phyloP scores from a whole-genome alignment of 139 green algal species.

The Picocystis salinarum region DNA sequence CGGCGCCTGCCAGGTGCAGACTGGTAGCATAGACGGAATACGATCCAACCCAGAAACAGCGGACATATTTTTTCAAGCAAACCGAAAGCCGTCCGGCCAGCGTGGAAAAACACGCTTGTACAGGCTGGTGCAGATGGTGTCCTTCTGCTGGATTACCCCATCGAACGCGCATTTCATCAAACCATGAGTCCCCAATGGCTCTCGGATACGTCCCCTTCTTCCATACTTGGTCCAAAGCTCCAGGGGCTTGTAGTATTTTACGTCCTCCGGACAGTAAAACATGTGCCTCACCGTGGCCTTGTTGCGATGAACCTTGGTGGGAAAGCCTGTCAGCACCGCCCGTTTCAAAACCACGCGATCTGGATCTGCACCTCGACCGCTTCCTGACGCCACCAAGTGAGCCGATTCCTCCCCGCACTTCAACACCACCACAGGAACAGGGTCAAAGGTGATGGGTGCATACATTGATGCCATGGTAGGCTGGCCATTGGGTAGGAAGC shows the following conservation, averaged over 20 bases:
- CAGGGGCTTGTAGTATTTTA: constrained; percentile 60
- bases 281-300: constrained; percentile 80
- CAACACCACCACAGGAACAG: constrained; percentile 76
- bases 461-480: constrained; percentile 48
- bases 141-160: constrained; percentile 62
- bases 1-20: too few relatives aligned
- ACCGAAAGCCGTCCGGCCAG: constrained; percentile 44
- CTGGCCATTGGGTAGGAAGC: constrained; percentile 49
- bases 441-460: constrained; percentile 63
- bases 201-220: constrained; percentile 68
- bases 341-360: constrained; percentile 77
- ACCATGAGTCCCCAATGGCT: constrained; percentile 88
- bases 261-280: constrained; percentile 84
- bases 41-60: too few relatives aligned
- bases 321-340: constrained; percentile 65
- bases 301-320: constrained; percentile 70
- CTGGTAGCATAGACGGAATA: too few relatives aligned
- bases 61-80: too few relatives aligned
- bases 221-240: constrained; percentile 87
- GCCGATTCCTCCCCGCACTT: constrained; percentile 16
- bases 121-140: constrained; percentile 81
- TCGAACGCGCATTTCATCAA: constrained; percentile 91
- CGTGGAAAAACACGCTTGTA: constrained; percentile 89
- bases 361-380: constrained; percentile 48
- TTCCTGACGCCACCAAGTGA: constrained; percentile 1